Evolutionary conservation across 2,329 filamentous ascomycete genomes (phyloP), one percentile per base, ranked within the genome.

Genomic region (Penicillium sp.): DNA sequence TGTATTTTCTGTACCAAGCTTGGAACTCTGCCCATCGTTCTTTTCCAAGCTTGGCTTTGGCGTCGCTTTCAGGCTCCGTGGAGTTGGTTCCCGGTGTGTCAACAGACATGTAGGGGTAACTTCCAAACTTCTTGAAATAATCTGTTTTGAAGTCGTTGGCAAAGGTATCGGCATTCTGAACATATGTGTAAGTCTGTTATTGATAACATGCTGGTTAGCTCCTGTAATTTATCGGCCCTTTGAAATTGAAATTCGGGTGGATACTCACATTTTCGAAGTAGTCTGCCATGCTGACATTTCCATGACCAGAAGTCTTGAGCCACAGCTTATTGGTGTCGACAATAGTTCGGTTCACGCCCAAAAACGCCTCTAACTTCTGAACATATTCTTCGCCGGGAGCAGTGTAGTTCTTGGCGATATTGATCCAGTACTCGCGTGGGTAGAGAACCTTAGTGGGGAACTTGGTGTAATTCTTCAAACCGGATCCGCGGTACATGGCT

Each of bases 401-500:
- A 14, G 31, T 34, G 4, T 34, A 34, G 31, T 34, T 34, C 8
- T 13, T 4, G 4, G 31, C 31, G 31, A 34, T 34, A 10, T 34
- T 34, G 31, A 34, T 1, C 31, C 31, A 34, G 9, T 34, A 34
- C 31, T 34, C 31, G 31, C 31, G 31, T 34, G 31, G 29, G 42
- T 49, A 29, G 39, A 77, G 31, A 34, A 34, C 13, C 31, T 34
- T 34, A 36, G 62, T 48, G 70, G 78, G 50, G 42, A 54, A 59
- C 21, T 50, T 50, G 13, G 54, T 55, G 40, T 81, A 72, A 51
- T 79, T 34, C 6, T 49, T 49, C 13, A 49, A 14, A 18, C 29
- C 39, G 11, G 39, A 80, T 16, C 65, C 55, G 13, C 68, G 62
- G 56, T 81, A 81, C 14, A 81, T 62, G 0, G 71, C 78, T 48